Percentiles rank a stretch among this genome's conserved stretches.
phyloP scores from a whole-genome alignment of 768 basidiomycete genomes.

The Naematelia aurantialba region DNA sequence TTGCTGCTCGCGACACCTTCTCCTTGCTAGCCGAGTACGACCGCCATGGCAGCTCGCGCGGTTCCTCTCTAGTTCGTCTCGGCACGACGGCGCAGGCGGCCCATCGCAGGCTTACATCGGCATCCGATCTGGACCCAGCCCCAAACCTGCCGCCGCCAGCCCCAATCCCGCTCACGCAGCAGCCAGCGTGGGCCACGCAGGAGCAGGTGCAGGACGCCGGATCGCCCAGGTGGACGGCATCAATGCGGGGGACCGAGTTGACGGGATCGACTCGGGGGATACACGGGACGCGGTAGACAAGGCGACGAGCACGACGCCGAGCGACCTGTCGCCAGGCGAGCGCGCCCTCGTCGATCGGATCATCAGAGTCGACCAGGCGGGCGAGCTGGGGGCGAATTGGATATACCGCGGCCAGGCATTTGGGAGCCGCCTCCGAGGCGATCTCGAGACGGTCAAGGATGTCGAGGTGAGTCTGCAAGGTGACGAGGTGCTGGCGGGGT shows the following conservation, averaged over 20 bases:
- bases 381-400: conserved; percentile 92
- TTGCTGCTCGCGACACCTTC: too few species aligned
- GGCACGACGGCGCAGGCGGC: background rate
- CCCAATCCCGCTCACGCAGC: background rate
- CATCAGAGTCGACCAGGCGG: conserved; percentile 89
- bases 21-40: too few species aligned
- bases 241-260: too few species aligned
- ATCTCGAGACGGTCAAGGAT: conserved; percentile 56
- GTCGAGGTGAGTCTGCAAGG: conserved; percentile 61
- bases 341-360: conserved; percentile 45
- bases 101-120: background rate
- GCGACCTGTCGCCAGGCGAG: conserved; percentile 37
- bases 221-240: too few species aligned
- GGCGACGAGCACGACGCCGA: background rate
- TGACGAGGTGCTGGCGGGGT: background rate
- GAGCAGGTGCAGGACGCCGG: too few species aligned
- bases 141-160: background rate
- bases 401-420: conserved; percentile 86
- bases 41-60: background rate
- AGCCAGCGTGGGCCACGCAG: too few species aligned
- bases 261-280: too few species aligned
- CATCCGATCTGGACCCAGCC: background rate
- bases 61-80: background rate
- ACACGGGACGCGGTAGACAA: too few species aligned
- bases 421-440: conserved; percentile 55